Conservation (phyloP, 768 basidiomycete species). For the Boletus bicolor region DNA sequence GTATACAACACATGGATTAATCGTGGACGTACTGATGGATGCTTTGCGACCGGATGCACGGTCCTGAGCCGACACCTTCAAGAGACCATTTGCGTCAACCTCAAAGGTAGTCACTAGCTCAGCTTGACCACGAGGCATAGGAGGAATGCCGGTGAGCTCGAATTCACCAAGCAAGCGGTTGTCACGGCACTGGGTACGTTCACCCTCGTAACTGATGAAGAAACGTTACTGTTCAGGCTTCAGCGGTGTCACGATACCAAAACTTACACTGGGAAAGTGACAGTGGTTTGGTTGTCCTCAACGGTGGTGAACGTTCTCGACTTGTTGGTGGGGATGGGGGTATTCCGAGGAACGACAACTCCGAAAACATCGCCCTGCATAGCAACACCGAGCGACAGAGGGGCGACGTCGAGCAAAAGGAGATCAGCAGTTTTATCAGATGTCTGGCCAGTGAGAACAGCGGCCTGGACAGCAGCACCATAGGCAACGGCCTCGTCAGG, state of each 20-base stretch:
- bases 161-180: constrained; percentile 99
- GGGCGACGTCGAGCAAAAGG: constrained; percentile 96
- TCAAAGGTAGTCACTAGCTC: constrained; percentile 99
- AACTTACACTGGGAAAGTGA: constrained; percentile 96
- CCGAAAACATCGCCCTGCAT: constrained; percentile 99
- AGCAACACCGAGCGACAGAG: constrained; percentile 98
- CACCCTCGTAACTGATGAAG: constrained; percentile 82
- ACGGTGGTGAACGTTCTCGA: constrained; percentile 98
- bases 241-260: background rate
- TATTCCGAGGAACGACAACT: constrained; percentile 99
- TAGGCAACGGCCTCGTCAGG: constrained; percentile 99
- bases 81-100: constrained; percentile 97
- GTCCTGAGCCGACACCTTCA: constrained; percentile 98
- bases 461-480: constrained; percentile 99
- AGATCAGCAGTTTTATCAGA: constrained; percentile 99
- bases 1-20: background rate
- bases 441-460: constrained; percentile 96
- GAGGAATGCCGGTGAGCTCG: constrained; percentile 97
- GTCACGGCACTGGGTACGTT: constrained; percentile 99
- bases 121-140: constrained; percentile 99
- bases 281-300: constrained; percentile 99
- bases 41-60: constrained; percentile 99
- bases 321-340: constrained; percentile 99
- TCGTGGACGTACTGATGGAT: constrained; percentile 73
- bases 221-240: constrained; percentile 6